Percentiles rank a stretch among this genome's conserved stretches.
phyloP scores from a whole-genome alignment of 2,329 filamentous ascomycete genomes.

The Boeremia lycopersici region DNA sequence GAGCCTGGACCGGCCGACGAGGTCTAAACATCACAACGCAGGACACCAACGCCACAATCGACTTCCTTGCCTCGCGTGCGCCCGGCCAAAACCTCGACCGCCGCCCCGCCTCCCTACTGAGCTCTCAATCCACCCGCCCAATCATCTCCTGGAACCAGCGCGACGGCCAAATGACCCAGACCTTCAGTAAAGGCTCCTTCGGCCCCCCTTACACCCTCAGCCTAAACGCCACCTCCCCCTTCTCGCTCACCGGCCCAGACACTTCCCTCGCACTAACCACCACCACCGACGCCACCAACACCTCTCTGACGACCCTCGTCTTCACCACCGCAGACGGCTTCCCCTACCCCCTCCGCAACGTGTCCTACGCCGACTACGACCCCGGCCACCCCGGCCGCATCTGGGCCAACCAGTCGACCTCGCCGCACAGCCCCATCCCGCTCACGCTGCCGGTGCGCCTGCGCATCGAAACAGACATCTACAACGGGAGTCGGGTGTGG shows the following conservation, averaged over 20 bases:
- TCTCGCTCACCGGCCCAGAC: conserved; percentile 54
- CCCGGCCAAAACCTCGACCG: conserved; percentile 56
- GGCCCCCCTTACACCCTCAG: conserved; percentile 55
- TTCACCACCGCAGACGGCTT: conserved; percentile 50
- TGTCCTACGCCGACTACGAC: conserved; percentile 54
- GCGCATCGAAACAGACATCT: conserved; percentile 53
- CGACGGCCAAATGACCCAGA: conserved; percentile 6
- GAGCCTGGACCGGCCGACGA: conserved; percentile 51
- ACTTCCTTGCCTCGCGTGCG: conserved; percentile 43
- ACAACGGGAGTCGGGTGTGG: conserved; percentile 58
- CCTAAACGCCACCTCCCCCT: conserved; percentile 50
- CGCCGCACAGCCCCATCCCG: conserved; percentile 51
- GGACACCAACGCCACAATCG: conserved; percentile 44
- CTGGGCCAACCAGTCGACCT: conserved; percentile 57
- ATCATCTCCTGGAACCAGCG: conserved; percentile 43
- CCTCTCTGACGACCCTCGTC: conserved; percentile 35
- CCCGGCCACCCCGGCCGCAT: conserved; percentile 57
- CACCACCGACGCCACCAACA: conserved; percentile 21
- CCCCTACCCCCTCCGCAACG: conserved; percentile 57
- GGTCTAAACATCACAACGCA: conserved; percentile 40
- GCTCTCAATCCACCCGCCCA: conserved; percentile 19
- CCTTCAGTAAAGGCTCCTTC: conserved; percentile 50
- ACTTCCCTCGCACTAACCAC: conserved; percentile 48
- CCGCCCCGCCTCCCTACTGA: conserved; percentile 16
- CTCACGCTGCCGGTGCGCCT: conserved; percentile 46